Evolutionary conservation across 2,329 filamentous ascomycete genomes (phyloP).

Genomic region (Penicillium vulpinum): DNA sequence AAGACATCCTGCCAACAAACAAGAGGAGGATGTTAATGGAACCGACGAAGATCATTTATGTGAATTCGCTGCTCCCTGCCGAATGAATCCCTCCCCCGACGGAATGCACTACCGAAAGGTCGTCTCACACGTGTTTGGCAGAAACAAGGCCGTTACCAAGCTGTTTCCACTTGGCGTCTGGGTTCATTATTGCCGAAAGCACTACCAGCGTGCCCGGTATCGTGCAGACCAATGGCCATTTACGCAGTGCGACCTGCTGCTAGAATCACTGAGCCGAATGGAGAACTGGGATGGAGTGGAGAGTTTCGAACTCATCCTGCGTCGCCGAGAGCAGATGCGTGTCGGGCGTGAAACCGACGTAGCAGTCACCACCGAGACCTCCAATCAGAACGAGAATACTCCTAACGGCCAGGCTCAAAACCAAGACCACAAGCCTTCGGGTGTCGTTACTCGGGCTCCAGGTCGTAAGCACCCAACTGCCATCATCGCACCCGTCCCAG

Average conservation of each 20-base stretch:
- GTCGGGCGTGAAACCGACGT: slow-evolving; percentile 37
- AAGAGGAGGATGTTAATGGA: not conserved
- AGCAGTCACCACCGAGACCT: not conserved
- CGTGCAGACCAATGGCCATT: slow-evolving; percentile 60
- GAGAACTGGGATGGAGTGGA: slow-evolving; percentile 62
- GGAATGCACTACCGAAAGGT: slow-evolving; percentile 65
- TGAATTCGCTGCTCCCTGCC: slow-evolving; percentile 17
- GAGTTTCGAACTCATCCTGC: slow-evolving; percentile 57
- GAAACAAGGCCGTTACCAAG: slow-evolving; percentile 76
- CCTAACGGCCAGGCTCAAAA: not conserved
- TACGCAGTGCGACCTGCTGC: slow-evolving; percentile 64
- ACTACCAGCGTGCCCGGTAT: slow-evolving; percentile 76
- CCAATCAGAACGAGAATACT: slow-evolving; percentile 58
- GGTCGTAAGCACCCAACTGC: slow-evolving; percentile 29
- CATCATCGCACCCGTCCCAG: slow-evolving; percentile 33
- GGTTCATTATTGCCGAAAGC: slow-evolving; percentile 77
- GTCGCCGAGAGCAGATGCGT: slow-evolving; percentile 33
- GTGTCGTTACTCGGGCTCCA: not conserved
- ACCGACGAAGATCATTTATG: not conserved
- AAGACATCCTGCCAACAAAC: not conserved
- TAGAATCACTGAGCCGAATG: slow-evolving; percentile 62
- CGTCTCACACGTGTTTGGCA: slow-evolving; percentile 78
- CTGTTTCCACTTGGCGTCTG: slow-evolving; percentile 68
- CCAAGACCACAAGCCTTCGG: not conserved
- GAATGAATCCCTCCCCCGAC: slow-evolving; percentile 23